Evolutionary conservation across 2,329 filamentous ascomycete species (phyloP).

Genomic region (Calycina herbarum): DNA sequence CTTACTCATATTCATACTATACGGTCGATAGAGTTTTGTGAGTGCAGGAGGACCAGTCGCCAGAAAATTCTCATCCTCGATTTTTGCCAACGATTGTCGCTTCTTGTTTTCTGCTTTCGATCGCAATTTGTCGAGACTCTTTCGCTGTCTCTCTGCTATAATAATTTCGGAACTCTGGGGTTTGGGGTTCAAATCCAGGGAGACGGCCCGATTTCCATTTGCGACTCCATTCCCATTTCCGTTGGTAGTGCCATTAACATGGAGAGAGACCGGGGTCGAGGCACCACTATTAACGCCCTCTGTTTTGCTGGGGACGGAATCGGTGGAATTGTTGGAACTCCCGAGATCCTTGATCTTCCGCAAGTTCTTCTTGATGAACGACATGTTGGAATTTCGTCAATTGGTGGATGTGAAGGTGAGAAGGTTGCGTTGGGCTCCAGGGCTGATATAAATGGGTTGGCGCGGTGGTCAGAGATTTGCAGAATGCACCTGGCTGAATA

Average conservation of each 20-base stretch:
- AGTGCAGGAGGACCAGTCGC: slow-evolving; percentile 32
- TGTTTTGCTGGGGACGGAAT: slow-evolving; percentile 19
- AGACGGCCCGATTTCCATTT: background rate
- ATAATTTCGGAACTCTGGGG: slow-evolving; percentile 30
- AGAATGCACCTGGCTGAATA: slow-evolving; percentile 13
- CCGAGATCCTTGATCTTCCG: slow-evolving; percentile 28
- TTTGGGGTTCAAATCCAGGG: slow-evolving; percentile 18
- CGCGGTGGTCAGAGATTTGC: background rate
- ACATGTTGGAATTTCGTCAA: slow-evolving; percentile 26
- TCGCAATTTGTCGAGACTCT: slow-evolving; percentile 32
- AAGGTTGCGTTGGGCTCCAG: background rate
- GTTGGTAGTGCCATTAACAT: slow-evolving; percentile 4
- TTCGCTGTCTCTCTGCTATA: slow-evolving; percentile 24
- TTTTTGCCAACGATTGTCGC: slow-evolving; percentile 31
- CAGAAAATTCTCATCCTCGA: slow-evolving; percentile 35
- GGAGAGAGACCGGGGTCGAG: slow-evolving; percentile 9
- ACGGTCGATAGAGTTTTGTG: slow-evolving; percentile 36
- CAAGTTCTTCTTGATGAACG: slow-evolving; percentile 35
- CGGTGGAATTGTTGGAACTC: slow-evolving; percentile 10
- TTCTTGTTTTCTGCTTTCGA: slow-evolving; percentile 32
- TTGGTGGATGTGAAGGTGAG: background rate
- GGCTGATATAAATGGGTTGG: slow-evolving; percentile 9
- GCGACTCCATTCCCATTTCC: slow-evolving; percentile 15
- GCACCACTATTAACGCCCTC: slow-evolving; percentile 18
- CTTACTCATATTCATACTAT: slow-evolving; percentile 40